Base-by-base conservation (phyloP, 2,329 filamentous ascomycete genomes). In the Monilinia aucupariae region DNA sequence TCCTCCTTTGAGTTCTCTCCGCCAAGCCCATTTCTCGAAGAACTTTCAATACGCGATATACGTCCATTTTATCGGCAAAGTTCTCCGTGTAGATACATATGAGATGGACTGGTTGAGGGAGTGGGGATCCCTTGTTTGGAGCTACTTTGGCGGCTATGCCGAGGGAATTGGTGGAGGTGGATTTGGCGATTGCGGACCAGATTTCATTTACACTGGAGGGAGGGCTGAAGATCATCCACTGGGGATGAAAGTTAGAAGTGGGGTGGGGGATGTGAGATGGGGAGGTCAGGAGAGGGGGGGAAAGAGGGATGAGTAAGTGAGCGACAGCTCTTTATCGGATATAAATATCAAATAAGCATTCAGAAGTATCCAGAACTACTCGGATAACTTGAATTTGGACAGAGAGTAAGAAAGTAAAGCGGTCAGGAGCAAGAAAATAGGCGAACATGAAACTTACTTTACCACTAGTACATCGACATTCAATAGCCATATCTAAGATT, bases 61-160 rank as follows among this genome's bases (percentile, higher is more conserved):
- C 82, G 71, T 96, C 90, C 4, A 80, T 77, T 59, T 77, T 79
- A 71, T 96, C 85, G 34, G 78, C 78, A 71, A 92, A 94, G 73
- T 96, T 85, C 49, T 79, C 77, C 6, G 90, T 96, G 74, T 96
- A 96, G 9, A 96, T 78, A 68, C 89, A 92, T 32, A 96, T 85
- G 49, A 94, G 75, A 25, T 85, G 80, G 25, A 77, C 75, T 50
- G 75, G 79, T 30, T 75, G 70, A 7, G 76, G 71, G 0, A 74
- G 74, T 7, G 66, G 74, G 68, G 75, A 9, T 17, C 12, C 37
- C 8, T 48, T 76, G 12, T 81, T 74, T 1, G 88, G 84, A 0
- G 86, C 84, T 15, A 92, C 87, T 75, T 94, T 96, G 12, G 90
- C 88, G 1, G 78, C 81, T 47, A 85, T 82, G 0, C 91, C 91